Conservation (phyloP, 306 rosid species). For the Prunus fruticosa region DNA sequence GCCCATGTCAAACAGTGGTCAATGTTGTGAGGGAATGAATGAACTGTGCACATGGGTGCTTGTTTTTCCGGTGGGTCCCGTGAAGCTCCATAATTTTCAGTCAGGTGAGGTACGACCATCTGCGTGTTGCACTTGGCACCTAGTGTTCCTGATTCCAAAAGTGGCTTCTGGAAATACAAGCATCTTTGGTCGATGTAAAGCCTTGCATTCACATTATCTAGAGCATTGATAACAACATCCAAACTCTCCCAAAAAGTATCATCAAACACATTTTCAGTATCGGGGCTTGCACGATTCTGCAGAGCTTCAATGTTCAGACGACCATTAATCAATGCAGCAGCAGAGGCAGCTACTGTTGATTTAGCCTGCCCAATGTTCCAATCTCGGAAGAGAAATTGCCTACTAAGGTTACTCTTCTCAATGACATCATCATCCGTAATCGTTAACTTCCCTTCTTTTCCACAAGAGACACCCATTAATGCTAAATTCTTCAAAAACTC, state of each 20-base stretch:
- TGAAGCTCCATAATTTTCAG: conserved; percentile 27
- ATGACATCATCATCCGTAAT: conserved; percentile 30
- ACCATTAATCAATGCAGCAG: conserved; percentile 17
- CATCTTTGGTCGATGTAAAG: conserved; percentile 27
- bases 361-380: conserved; percentile 32
- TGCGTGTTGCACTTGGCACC: conserved; percentile 32
- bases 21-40: conserved; percentile 30
- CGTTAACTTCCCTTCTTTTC: conserved; percentile 19
- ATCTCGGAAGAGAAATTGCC: conserved; percentile 30
- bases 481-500: conserved; percentile 29
- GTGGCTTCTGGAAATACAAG: conserved; percentile 30
- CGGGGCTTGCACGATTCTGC: conserved; percentile 27
- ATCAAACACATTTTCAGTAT: conserved; percentile 20
- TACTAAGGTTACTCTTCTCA: conserved; percentile 29
- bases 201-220: conserved; percentile 30
- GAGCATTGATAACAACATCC: conserved; percentile 26
- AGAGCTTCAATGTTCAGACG: conserved; percentile 17
- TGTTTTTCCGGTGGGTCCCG: conserved; percentile 28
- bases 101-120: conserved; percentile 31
- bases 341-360: conserved; percentile 27
- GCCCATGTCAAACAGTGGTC: conserved; percentile 34
- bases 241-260: conserved; percentile 28
- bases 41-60: conserved; percentile 33
- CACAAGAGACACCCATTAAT: conserved; percentile 26
- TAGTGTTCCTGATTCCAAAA: conserved; percentile 25